Base-by-base conservation (phyloP, 202 grass and related monocot species). In the Eragrostis tef region DNA sequence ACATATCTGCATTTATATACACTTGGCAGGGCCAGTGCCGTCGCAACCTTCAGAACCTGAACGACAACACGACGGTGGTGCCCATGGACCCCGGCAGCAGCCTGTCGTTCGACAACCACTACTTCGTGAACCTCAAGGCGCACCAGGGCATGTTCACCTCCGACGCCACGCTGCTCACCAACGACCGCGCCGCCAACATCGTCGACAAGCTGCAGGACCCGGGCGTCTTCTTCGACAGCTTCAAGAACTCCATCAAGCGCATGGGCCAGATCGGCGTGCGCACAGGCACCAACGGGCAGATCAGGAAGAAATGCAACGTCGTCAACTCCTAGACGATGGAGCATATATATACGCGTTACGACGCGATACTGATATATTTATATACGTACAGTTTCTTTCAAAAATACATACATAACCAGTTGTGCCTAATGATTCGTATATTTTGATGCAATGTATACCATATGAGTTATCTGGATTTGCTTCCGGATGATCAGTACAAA, bases 261-360 rank as follows among this genome's bases (percentile, higher is more conserved):
- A 89, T 95, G 87, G 82, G 85, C 8, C 75, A 85, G 47, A 84
- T 90, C 60, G 87, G 34, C 15, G 87, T 95, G 43, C 83, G 85
- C 19, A 95, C 87, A 11, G 90, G 87, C 13, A 47, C 14, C 20
- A 71, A 39, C 43, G 90, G 90, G 3, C 88, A 87, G 67, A 84
- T 94, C 11, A 75, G 83, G 52, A 64, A 53, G 20, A 83, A 77
- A 14, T 94, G 92, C 77, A 79, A 71, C 58, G 82, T 57, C 19
- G 56, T 90, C 79, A 95, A 90, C 82, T 81, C 34, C 34, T 39
- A 39, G 34, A 39, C 34, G 34, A 34, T 34, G n/a, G n/a, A n/a
- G n/a, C n/a, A n/a, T n/a, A n/a, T n/a, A n/a, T n/a, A n/a, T n/a
- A n/a, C n/a, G n/a, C n/a, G n/a, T n/a, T n/a, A n/a, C n/a, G n/a